A percentile compares a stretch with the other conserved stretches of the same genome.
Conservation (phyloP, 176 grass and related monocot species). For the Paspalum vaginatum region DNA sequence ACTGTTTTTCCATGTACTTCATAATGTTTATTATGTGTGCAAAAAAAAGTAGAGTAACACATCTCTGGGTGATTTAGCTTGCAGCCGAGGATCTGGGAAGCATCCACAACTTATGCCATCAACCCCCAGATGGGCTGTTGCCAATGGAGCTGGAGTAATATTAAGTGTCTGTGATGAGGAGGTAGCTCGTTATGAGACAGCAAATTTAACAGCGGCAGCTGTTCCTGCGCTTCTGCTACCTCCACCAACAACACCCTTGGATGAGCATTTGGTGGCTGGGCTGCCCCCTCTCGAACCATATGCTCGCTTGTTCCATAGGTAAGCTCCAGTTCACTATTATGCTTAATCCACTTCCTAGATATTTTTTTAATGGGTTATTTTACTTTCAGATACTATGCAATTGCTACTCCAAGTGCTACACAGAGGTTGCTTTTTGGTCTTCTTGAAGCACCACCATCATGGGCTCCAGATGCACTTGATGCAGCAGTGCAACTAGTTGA, state of each 20-base stretch:
- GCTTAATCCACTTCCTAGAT: constrained; percentile 23
- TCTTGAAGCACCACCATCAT: constrained; percentile 98
- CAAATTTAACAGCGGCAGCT: constrained; percentile 95
- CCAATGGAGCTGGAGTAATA: constrained; percentile 99
- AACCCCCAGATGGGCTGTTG: constrained; percentile 99
- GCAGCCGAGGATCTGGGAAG: constrained; percentile 91
- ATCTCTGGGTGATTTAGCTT: constrained; percentile 56
- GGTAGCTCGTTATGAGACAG: constrained; percentile 89
- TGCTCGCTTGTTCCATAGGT: constrained; percentile 97
- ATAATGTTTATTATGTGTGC: constrained; percentile 19
- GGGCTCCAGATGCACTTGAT: constrained; percentile 99
- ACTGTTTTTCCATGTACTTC: not conserved
- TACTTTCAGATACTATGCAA: constrained; percentile 84
- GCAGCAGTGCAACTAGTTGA: constrained; percentile 99
- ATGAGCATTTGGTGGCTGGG: constrained; percentile 94
- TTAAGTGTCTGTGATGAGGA: constrained; percentile 98
- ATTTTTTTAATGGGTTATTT: constrained; percentile 18
- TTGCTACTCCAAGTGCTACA: constrained; percentile 98
- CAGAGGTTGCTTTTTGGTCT: constrained; percentile 94
- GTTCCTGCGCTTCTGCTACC: constrained; percentile 97
- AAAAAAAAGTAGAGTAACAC: constrained; percentile 14
- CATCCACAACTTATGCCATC: constrained; percentile 99
- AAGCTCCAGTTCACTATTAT: constrained; percentile 22
- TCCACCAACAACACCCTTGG: constrained; percentile 90
- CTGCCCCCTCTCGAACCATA: constrained; percentile 94